Base-by-base conservation (phyloP, 2,329 filamentous ascomycete genomes). In the Sordariomycetes sp. region DNA sequence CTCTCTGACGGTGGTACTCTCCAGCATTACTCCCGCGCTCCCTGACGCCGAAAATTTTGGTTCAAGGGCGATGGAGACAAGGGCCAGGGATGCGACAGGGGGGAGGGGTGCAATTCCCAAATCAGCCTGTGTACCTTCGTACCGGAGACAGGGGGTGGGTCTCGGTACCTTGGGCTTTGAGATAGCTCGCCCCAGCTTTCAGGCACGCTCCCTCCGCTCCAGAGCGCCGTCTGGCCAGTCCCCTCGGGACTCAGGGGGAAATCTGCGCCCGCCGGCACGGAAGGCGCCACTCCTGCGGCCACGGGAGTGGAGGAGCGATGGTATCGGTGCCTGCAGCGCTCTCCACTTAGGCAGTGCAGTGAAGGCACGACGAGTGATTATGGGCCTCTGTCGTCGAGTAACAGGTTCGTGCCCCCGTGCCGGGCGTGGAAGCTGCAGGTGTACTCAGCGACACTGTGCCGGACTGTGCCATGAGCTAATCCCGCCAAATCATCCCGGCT, bases 1-100 rank as follows among this genome's bases (percentile, higher is more conserved):
- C 45, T 22, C n/a, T 48, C 28, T 32, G 12, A 22, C 42, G n/a
- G 42, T 20, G 42, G 42, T 48, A 48, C 45, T 50, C 45, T 50
- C 45, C 1, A 45, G 10, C n/a, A 48, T n/a, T 48, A 48, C 45
- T 50, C 45, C 45, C 20, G 45, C 22, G n/a, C 45, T 50, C 45
- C 45, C 45, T 50, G 45, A 50, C 45, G 6, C 45, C 45, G 45
- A 50, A 48, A 50, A 56, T 52, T 59, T 48, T 51, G 58, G 54
- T 54, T 45, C 32, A 58, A 55, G 56, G 39, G n/a, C 52, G 52
- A 50, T 24, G 45, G 45, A 20, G 8, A 50, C 45, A 50, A 50
- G 45, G 45, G 45, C 22, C n/a, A 50, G 45, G 20, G 25, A 32
- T 17, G 13, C 2, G 50, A 52, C 50, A 52, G 28, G 51, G 51